Conservation (phyloP, 176 grass and related monocot genomes). For the Thinopyrum elongatum region DNA sequence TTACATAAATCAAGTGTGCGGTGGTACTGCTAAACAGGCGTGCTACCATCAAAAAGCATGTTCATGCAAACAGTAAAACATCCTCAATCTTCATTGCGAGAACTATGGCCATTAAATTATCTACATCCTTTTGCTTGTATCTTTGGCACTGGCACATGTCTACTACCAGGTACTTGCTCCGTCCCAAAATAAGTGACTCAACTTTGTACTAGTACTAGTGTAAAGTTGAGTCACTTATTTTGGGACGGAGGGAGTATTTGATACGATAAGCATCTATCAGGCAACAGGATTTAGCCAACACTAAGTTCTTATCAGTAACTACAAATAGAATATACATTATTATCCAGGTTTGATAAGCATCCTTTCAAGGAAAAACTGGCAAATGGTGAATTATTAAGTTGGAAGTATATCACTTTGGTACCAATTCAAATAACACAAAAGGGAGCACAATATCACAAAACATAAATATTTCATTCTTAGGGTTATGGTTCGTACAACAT, state of each 20-base stretch:
- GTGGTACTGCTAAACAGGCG: constrained; percentile 3
- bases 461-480: constrained; percentile 38
- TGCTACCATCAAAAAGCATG: background rate
- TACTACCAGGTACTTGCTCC: background rate
- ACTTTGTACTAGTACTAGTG: too few species aligned
- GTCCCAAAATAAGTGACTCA: too few species aligned
- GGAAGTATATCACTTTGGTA: background rate
- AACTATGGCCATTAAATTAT: constrained; percentile 6
- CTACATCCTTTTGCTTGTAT: background rate
- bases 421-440: background rate
- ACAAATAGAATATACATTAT: background rate
- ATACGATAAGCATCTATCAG: constrained; percentile 13
- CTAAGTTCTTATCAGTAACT: constrained; percentile 7
- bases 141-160: background rate
- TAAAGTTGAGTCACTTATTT: too few species aligned
- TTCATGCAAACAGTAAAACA: background rate
- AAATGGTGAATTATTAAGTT: background rate
- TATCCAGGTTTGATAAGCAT: background rate
- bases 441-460: constrained; percentile 4
- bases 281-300: background rate
- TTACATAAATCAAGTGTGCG: constrained; percentile 17
- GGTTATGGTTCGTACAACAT: constrained; percentile 41
- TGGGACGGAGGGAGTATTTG: background rate
- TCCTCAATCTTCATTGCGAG: background rate
- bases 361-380: background rate